Evolutionary conservation across 768 basidiomycete species (phyloP).

Genomic region (Termitomyces sp.): DNA sequence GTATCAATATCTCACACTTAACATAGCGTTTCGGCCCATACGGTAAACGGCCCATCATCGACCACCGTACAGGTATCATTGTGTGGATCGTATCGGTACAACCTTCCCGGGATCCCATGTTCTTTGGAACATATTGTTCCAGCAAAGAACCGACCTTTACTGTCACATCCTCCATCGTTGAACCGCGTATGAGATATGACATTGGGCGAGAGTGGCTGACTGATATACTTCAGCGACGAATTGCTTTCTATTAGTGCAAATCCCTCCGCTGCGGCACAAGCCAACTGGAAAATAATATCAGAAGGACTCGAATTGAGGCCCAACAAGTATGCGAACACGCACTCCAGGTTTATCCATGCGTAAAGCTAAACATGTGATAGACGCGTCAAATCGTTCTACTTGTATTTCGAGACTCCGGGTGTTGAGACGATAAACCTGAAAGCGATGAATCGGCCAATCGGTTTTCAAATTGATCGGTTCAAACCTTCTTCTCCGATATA

Average conservation of each 20-base stretch:
- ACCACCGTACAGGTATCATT: slow-evolving; percentile 43
- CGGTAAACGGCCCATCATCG: slow-evolving; percentile 66
- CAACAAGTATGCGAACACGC: slow-evolving; percentile 11
- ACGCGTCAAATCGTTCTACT: slow-evolving; percentile 48
- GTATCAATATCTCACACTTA: slow-evolving; percentile 8
- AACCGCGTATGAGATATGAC: slow-evolving; percentile 49
- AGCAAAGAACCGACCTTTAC: slow-evolving; percentile 59
- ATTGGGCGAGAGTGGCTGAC: slow-evolving; percentile 42
- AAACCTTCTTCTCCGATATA: slow-evolving; percentile 51
- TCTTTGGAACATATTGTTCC: slow-evolving; percentile 56
- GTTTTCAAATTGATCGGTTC: neutral
- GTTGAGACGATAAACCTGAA: slow-evolving; percentile 52
- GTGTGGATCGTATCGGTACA: slow-evolving; percentile 57
- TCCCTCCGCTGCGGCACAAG: slow-evolving; percentile 54
- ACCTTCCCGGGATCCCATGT: slow-evolving; percentile 46
- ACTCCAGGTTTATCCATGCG: slow-evolving; percentile 45
- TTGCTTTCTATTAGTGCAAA: slow-evolving; percentile 47
- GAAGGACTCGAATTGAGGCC: neutral
- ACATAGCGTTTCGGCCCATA: slow-evolving; percentile 21
- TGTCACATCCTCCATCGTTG: slow-evolving; percentile 71
- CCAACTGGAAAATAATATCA: slow-evolving; percentile 35
- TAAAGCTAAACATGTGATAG: slow-evolving; percentile 56
- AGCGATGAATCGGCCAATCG: neutral
- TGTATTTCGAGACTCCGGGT: slow-evolving; percentile 33
- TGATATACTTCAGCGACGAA: slow-evolving; percentile 44